Percentiles rank a stretch among this genome's conserved stretches.
phyloP scores from a whole-genome alignment of 1,284 basidiomycete genomes.

The Cutaneotrichosporon mucoides region DNA sequence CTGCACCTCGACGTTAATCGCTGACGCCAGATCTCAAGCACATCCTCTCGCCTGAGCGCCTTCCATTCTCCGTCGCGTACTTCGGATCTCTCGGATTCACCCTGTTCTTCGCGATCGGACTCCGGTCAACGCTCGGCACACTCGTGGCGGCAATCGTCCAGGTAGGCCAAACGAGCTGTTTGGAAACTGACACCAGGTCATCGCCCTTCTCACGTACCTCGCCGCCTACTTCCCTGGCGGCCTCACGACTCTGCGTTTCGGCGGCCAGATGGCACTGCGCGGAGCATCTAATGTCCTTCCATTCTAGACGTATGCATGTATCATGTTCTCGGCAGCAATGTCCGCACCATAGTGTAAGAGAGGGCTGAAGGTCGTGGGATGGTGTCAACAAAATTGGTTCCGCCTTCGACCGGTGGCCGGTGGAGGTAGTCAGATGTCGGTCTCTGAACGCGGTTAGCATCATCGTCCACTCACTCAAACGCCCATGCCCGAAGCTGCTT shows the following conservation, averaged over 20 bases:
- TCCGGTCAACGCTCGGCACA: conserved; percentile 76
- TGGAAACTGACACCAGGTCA: conserved; percentile 53
- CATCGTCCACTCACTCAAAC: not conserved
- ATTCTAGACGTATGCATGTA: conserved; percentile 49
- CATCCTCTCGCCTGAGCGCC: conserved; percentile 72
- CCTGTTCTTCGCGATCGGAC: conserved; percentile 78
- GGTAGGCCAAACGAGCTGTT: conserved; percentile 44
- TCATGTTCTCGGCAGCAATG: not conserved
- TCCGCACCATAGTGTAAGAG: too few relatives aligned
- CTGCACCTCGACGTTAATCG: too few relatives aligned
- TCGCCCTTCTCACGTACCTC: conserved; percentile 78
- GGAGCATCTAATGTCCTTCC: conserved; percentile 76
- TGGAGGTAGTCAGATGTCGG: conserved; percentile 1
- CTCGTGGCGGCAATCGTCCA: conserved; percentile 73
- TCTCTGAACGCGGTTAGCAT: not conserved
- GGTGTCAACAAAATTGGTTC: conserved; percentile 2
- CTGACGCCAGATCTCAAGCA: conserved; percentile 68
- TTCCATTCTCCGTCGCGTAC: conserved; percentile 84
- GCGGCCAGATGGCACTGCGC: conserved; percentile 72
- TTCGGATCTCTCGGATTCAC: conserved; percentile 75
- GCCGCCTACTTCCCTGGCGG: conserved; percentile 87
- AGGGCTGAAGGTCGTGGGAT: too few relatives aligned
- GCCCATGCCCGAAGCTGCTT: conserved; percentile 13
- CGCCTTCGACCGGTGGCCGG: not conserved
- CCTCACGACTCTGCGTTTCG: conserved; percentile 67